Evolutionary conservation across 2,329 filamentous ascomycete genomes (phyloP).

Genomic region (Paramyrothecium sp.): DNA sequence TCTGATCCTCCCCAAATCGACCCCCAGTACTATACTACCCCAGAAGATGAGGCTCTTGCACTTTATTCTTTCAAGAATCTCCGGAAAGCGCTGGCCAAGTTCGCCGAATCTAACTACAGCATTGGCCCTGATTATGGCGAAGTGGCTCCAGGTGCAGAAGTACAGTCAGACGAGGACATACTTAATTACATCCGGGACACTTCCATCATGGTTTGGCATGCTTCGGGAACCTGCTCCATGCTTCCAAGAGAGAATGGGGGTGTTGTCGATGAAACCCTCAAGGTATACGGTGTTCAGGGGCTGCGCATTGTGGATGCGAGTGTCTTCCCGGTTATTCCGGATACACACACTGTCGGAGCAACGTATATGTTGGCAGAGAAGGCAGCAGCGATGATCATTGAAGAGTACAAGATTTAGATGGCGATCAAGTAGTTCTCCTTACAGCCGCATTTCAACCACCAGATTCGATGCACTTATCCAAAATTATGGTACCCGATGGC

Average conservation of each 20-base stretch:
- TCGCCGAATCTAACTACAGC: not conserved
- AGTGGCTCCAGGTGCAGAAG: not conserved
- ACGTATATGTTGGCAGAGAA: conserved; percentile 31
- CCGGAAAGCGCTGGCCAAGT: not conserved
- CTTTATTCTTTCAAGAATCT: not conserved
- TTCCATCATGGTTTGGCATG: conserved; percentile 51
- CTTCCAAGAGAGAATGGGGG: conserved; percentile 52
- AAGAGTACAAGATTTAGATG: not conserved
- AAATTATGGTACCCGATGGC: too few species aligned
- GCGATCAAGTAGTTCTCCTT: too few species aligned
- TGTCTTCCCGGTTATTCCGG: conserved; percentile 35
- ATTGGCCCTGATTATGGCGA: not conserved
- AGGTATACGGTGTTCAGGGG: conserved; percentile 52
- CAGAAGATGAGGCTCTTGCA: not conserved
- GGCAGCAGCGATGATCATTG: conserved; percentile 19
- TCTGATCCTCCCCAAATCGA: not conserved
- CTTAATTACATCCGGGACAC: conserved; percentile 37
- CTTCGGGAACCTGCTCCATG: conserved; percentile 55
- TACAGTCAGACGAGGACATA: not conserved
- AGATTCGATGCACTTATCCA: too few species aligned
- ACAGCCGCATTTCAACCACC: too few species aligned
- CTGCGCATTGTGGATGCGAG: conserved; percentile 63
- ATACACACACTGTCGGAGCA: conserved; percentile 29
- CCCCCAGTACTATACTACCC: not conserved
- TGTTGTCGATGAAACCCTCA: conserved; percentile 56